These are phyloP conservation scores for Suhomyces sp. DNA, from an alignment of 805 yeast species.

Conservation along the genomic window DNA sequence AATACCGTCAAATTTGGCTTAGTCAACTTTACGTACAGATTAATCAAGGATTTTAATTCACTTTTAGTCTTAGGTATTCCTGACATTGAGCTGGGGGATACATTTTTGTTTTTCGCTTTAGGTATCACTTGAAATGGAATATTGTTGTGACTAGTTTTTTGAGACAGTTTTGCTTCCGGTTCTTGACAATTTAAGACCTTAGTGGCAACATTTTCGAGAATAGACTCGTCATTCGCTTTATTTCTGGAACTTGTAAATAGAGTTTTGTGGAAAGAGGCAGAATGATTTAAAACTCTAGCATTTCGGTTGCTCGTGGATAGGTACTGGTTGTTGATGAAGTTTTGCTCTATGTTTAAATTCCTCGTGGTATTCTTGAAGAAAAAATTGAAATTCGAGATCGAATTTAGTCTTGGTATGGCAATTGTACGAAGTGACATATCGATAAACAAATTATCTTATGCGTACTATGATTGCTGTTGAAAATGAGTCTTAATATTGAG, in stretches of 20 bases:
- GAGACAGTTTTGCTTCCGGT: slow-evolving; percentile 26
- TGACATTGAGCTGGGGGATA: neutral
- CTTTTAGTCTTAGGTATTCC: slow-evolving; percentile 8
- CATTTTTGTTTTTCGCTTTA: slow-evolving; percentile 18
- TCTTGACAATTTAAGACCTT: slow-evolving; percentile 46
- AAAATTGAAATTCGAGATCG: slow-evolving; percentile 26
- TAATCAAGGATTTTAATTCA: slow-evolving; percentile 38
- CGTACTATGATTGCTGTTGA: neutral
- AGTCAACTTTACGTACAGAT: slow-evolving; percentile 75
- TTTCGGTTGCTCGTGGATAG: slow-evolving; percentile 6
- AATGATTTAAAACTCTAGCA: neutral
- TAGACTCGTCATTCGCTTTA: slow-evolving; percentile 6
- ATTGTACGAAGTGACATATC: slow-evolving; percentile 18
- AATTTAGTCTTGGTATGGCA: slow-evolving; percentile 13
- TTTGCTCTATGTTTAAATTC: slow-evolving; percentile 27
- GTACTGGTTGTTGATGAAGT: slow-evolving; percentile 32
- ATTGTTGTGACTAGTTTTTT: slow-evolving; percentile 14
- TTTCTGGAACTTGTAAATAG: neutral
- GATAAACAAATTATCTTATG: neutral
- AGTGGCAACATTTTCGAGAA: slow-evolving; percentile 40
- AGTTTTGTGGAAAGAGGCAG: neutral
- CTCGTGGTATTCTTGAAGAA: slow-evolving; percentile 36
- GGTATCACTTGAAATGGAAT: slow-evolving; percentile 60
- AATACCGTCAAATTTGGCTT: slow-evolving; percentile 86
- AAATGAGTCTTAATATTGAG: neutral